phyloP scores from a whole-genome alignment of 2,329 filamentous ascomycete genomes.

The Fusarium pseudonygamai region DNA sequence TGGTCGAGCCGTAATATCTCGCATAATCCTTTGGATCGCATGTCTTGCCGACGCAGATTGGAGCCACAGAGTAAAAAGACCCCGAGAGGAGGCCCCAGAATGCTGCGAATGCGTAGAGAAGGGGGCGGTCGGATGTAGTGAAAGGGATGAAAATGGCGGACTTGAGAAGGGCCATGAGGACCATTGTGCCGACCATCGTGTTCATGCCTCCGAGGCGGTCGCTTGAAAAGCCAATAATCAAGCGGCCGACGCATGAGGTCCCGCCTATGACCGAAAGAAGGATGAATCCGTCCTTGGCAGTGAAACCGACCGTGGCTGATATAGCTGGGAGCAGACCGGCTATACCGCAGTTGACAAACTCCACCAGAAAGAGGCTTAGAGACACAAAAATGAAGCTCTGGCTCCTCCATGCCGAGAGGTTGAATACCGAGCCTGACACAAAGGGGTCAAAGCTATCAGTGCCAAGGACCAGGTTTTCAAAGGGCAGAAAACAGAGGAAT shows the following conservation, averaged over 20 bases:
- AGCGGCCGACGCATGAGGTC: constrained; percentile 52
- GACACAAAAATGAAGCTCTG: constrained; percentile 51
- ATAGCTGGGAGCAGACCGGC: constrained; percentile 56
- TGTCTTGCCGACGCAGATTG: constrained; percentile 55
- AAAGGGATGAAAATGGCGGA: constrained; percentile 54
- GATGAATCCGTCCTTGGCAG: constrained; percentile 51
- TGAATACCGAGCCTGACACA: constrained; percentile 25
- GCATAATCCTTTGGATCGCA: constrained; percentile 57
- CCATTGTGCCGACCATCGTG: constrained; percentile 21
- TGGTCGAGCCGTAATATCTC: constrained; percentile 54
- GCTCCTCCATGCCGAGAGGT: constrained; percentile 51
- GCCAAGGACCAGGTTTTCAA: constrained; percentile 16
- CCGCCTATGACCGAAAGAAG: constrained; percentile 55
- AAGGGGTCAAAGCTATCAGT: neutral
- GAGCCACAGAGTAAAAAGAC: constrained; percentile 53
- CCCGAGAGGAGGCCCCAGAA: constrained; percentile 59
- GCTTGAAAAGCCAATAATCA: constrained; percentile 52
- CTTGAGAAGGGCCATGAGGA: constrained; percentile 50
- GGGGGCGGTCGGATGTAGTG: constrained; percentile 46
- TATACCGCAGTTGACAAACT: constrained; percentile 58
- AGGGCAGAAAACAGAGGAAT: constrained; percentile 48
- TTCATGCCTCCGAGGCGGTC: constrained; percentile 57
- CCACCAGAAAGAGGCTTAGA: constrained; percentile 53
- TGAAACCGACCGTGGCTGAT: constrained; percentile 43
- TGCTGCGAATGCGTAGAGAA: constrained; percentile 54